These are phyloP conservation scores for Conticribra guillardii DNA, from an alignment of 108 stramenopile genomes.

Conservation along the genomic window DNA sequence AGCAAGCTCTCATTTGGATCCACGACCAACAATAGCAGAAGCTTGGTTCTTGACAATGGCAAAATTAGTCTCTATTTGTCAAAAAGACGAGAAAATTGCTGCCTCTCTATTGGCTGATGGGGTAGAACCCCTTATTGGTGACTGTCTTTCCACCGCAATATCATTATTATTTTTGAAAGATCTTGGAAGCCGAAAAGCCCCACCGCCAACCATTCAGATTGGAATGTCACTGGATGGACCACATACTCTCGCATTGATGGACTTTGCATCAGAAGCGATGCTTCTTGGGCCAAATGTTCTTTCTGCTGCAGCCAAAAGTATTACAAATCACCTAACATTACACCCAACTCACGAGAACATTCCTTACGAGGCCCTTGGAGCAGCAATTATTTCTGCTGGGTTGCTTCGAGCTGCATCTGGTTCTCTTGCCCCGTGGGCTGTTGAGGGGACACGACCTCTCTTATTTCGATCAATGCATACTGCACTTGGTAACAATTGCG, in stretches of 20 bases:
- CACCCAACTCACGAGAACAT: slow-evolving; percentile 17
- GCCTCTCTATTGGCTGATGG: slow-evolving; percentile 7
- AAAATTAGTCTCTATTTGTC: slow-evolving; percentile 26
- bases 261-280: slow-evolving; percentile 55
- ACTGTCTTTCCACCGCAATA: slow-evolving; percentile 54
- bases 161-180: slow-evolving; percentile 59
- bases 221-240: slow-evolving; percentile 83
- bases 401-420: slow-evolving; percentile 75
- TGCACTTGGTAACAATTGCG: slow-evolving; percentile 46
- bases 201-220: slow-evolving; percentile 15
- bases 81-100: slow-evolving; percentile 17
- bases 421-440: slow-evolving; percentile 80
- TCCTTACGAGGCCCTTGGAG: slow-evolving; percentile 29
- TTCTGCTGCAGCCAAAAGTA: slow-evolving; percentile 15
- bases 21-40: slow-evolving; percentile 73
- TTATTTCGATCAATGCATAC: slow-evolving; percentile 58
- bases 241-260: slow-evolving; percentile 73
- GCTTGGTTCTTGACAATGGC: slow-evolving; percentile 68
- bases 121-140: slow-evolving; percentile 46
- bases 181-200: slow-evolving; percentile 28
- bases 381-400: slow-evolving; percentile 66
- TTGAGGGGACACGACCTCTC: slow-evolving; percentile 70
- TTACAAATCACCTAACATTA: slow-evolving; percentile 8
- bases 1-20: slow-evolving; percentile 57
- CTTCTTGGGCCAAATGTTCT: slow-evolving; percentile 62